phyloP scores from a whole-genome alignment of 2,329 filamentous ascomycete species.

The Purpureocillium takamizusanense region DNA sequence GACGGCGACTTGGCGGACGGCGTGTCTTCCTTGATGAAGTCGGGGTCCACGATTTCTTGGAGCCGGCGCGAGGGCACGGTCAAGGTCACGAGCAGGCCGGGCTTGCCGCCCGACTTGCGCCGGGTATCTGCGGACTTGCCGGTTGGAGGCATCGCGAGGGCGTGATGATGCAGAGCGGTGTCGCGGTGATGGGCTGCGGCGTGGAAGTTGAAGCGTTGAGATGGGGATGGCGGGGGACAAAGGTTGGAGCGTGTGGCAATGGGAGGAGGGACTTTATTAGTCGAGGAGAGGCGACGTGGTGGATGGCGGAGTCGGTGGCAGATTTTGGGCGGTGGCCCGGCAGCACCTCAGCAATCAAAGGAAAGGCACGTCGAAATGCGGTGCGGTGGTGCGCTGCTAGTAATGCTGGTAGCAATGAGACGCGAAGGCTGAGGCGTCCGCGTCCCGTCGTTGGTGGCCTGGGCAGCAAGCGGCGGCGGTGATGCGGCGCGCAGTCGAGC shows the following conservation, averaged over 20 bases:
- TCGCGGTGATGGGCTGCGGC: conserved; percentile 6
- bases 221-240: conserved; percentile 4
- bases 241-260: not conserved
- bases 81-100: conserved; percentile 38
- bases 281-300: not conserved
- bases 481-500: conserved; percentile 9
- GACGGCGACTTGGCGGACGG: conserved; percentile 28
- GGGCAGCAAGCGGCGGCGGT: conserved; percentile 7
- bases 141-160: conserved; percentile 21
- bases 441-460: not conserved
- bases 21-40: conserved; percentile 33
- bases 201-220: not conserved
- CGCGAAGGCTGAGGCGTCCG: too few species aligned
- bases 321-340: not conserved
- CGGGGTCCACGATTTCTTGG: conserved; percentile 37
- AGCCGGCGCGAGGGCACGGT: conserved; percentile 42
- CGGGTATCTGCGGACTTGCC: conserved; percentile 24
- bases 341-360: not conserved
- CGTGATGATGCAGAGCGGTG: not conserved
- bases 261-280: not conserved
- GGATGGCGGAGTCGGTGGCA: conserved; percentile 1
- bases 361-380: too few species aligned
- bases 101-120: conserved; percentile 28
- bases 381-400: not conserved
- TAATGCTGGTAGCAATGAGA: not conserved